These are phyloP conservation scores for Emydomyces testavorans DNA, from an alignment of 2,329 filamentous ascomycete species.

Conservation along the genomic window DNA sequence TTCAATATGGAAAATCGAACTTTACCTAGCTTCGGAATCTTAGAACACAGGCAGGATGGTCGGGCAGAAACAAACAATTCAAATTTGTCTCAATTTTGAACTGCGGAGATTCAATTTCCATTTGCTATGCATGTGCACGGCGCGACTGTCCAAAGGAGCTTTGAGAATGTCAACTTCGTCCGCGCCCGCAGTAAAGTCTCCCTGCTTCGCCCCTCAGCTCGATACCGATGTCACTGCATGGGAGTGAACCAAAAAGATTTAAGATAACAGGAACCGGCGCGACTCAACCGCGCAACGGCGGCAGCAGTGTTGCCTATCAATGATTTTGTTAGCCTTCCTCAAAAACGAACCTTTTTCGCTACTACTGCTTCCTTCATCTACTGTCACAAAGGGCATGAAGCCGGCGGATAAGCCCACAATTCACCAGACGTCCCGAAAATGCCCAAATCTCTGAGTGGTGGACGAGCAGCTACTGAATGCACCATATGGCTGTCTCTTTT, in stretches of 20 bases:
- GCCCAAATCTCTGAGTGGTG: background rate
- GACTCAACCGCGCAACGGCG: too few relatives aligned
- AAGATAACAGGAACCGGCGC: background rate
- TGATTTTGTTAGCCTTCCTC: too few relatives aligned
- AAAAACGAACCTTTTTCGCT: too few relatives aligned
- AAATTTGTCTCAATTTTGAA: conserved; percentile 23
- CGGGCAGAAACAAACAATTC: conserved; percentile 27
- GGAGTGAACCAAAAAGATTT: background rate
- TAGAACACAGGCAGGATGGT: conserved; percentile 50
- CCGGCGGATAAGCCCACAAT: background rate
- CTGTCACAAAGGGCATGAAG: background rate
- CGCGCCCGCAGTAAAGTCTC: conserved; percentile 8
- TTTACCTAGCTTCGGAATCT: conserved; percentile 60
- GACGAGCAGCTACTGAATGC: background rate
- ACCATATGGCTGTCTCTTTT: background rate
- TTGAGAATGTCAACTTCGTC: conserved; percentile 5
- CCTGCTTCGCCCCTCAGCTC: background rate
- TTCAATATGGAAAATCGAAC: conserved; percentile 30
- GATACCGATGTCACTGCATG: background rate
- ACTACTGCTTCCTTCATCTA: background rate
- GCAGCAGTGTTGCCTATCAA: too few relatives aligned
- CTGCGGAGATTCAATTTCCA: conserved; percentile 15
- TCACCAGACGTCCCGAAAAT: background rate
- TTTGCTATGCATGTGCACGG: conserved; percentile 7
- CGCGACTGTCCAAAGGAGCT: conserved; percentile 1